Evolutionary conservation across 306 rosid genomes (phyloP).

Genomic region (Casuarina glauca): DNA sequence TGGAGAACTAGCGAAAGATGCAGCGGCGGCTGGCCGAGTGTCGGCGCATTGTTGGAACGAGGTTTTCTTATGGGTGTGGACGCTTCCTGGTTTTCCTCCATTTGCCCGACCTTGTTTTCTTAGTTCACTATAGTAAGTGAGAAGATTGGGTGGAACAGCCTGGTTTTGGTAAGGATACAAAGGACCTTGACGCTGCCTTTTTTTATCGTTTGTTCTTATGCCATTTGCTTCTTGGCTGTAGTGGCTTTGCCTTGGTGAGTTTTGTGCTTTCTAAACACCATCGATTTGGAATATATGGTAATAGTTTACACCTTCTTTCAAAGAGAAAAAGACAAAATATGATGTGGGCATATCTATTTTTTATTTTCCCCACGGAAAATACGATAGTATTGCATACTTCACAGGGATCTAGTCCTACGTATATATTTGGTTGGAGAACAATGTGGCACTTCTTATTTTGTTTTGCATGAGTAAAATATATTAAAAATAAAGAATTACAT

Average conservation of each 20-base stretch:
- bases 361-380: no score
- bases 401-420: no score
- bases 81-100: conserved; percentile 59
- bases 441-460: no score
- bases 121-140: conserved; percentile 67
- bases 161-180: conserved; percentile 41
- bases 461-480: no score
- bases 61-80: conserved; percentile 89
- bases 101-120: conserved; percentile 58
- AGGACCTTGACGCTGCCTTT: not conserved
- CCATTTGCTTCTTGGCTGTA: conserved; percentile 16
- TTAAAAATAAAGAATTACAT: no score
- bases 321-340: no score
- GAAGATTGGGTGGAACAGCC: conserved; percentile 77
- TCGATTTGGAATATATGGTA: no score
- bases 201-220: not conserved
- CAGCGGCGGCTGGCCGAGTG: conserved; percentile 94
- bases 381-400: no score
- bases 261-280: not conserved
- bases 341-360: no score
- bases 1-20: conserved; percentile 61
- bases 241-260: not conserved
- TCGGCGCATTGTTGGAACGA: conserved; percentile 97
- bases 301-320: no score
- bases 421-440: no score